Base-by-base conservation (phyloP, 805 yeast species). In the Wickerhamiella occidentalis region DNA sequence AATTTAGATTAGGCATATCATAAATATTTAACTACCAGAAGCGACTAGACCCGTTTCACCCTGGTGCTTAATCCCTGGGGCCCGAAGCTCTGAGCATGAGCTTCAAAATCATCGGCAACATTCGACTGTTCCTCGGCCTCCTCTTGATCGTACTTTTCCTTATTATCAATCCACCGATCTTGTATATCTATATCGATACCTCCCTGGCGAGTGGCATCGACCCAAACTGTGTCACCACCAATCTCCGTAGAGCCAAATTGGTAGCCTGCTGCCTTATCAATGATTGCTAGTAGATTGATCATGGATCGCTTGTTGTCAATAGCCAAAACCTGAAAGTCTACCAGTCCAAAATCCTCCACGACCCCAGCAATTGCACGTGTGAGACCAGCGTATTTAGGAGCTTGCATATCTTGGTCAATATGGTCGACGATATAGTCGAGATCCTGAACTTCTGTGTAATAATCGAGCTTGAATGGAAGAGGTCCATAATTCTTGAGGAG, bases 141-240 rank as follows among this genome's bases (percentile, higher is more conserved):
- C 45, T 71, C 70, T 45, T 75, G 73, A 55, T 92, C 98, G 64
- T 85, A 87, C 45, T 68, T 69, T 23, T 76, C 82, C 62, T 88
- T 92, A 55, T 80, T 73, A 51, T 85, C 96, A 9, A 92, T 76
- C 98, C 98, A 92, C 52, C 99, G 72, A 56, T 92, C 98, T 57
- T 92, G 98, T 3, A 86, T 76, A 62, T 88, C 96, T 6, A 77
- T 68, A 13, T 74, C 76, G 11, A 64, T 53, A 9, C 84, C 79
- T 36, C 88, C 80, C 61, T 84, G 85, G 55, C 97, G 73, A 0
- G 90, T 76, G 0, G 96, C 95, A 57, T 90, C 95, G n/a, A 87
- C 84, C 98, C 98, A 92, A 1, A 92, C 79, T 0, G 90, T 77
- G 61, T 92, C 99, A n/a, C 97, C 98, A 1, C 96, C 95, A 6